Percentiles rank a stretch among this genome's conserved stretches.
These are phyloP conservation scores for Rosa multiflora DNA, from an alignment of 306 rosid genomes.

Conservation along the genomic window DNA sequence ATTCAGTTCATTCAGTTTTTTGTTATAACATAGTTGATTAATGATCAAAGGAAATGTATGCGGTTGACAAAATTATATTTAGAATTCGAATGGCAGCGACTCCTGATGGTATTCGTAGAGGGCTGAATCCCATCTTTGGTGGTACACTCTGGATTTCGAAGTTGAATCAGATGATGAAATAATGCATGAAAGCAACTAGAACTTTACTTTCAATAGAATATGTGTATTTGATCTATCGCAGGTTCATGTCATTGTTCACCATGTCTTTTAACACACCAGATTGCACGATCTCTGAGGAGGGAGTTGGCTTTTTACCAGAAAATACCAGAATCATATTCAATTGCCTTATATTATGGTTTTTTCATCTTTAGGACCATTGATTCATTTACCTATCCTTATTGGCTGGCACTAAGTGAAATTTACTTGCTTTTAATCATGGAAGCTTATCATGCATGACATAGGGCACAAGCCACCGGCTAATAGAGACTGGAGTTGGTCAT, in stretches of 20 bases:
- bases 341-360: neutral
- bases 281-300: neutral
- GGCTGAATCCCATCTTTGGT: neutral
- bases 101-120: neutral
- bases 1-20: slow-evolving; percentile 29
- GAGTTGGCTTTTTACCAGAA: neutral
- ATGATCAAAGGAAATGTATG: slow-evolving; percentile 18
- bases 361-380: neutral
- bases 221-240: neutral
- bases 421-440: slow-evolving; percentile 6
- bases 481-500: neutral
- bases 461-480: slow-evolving; percentile 15
- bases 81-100: neutral
- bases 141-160: neutral
- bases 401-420: slow-evolving; percentile 23
- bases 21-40: slow-evolving; percentile 29
- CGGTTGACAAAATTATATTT: slow-evolving; percentile 9
- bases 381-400: slow-evolving; percentile 4
- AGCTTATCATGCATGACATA: neutral
- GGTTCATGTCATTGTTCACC: neutral
- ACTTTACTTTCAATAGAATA: neutral
- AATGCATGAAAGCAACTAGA: neutral
- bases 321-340: neutral
- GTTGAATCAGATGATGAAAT: neutral
- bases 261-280: neutral